phyloP scores from a whole-genome alignment of 257 asterid genomes.

The Solanum chmielewskii region DNA sequence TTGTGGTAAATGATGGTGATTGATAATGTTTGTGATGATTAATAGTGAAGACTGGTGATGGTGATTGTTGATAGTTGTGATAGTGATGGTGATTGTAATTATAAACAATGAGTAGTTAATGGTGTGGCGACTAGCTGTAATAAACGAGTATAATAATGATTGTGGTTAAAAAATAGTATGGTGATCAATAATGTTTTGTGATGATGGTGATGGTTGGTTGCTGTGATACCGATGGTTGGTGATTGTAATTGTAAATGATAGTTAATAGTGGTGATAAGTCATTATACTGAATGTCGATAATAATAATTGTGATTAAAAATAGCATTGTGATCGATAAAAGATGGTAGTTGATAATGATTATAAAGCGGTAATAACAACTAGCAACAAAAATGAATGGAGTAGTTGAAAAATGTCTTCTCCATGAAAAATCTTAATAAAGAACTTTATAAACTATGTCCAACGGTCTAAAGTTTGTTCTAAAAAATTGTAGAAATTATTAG shows the following conservation, averaged over 20 bases:
- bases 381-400: background rate
- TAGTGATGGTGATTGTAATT: background rate
- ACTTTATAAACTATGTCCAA: too few species aligned
- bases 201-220: background rate
- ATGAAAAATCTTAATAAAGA: background rate
- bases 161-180: too few species aligned
- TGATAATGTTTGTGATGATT: background rate
- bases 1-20: background rate
- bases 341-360: too few species aligned
- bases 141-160: too few species aligned
- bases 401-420: background rate
- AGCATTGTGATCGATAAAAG: too few species aligned
- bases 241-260: background rate
- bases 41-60: background rate
- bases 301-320: background rate
- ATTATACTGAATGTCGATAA: too few species aligned
- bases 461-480: background rate
- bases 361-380: accelerated
- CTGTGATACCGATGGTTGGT: background rate
- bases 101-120: too few species aligned
- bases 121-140: too few species aligned
- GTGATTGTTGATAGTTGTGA: background rate
- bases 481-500: too few species aligned
- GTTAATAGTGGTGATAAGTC: accelerated
- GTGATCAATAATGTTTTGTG: too few species aligned